Base-by-base conservation (phyloP, 768 basidiomycete species). In the Hysterangium stoloniferum region DNA sequence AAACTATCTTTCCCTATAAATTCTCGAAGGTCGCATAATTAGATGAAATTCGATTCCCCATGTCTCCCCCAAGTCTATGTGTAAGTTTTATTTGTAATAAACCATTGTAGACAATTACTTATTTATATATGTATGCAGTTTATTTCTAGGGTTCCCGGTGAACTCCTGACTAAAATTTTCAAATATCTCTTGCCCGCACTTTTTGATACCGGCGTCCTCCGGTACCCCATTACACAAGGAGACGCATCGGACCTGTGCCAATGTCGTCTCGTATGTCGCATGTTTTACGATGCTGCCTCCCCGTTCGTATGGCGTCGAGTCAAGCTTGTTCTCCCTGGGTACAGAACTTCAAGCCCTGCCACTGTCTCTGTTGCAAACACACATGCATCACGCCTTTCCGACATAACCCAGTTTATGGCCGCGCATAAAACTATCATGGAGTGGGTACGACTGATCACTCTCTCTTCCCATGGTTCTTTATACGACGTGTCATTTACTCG, bases 121-220 rank as follows among this genome's bases (percentile, higher is more conserved):
- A 35, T 35, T 35, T 41, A n/a, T n/a, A n/a, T n/a, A 47, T 31
- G 29, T 20, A 17, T 46, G 25, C 20, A 34, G 46, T 33, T 34
- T 34, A 48, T 48, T 24, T 36, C 22, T 34, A 9, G 31, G 12
- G 46, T 34, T 48, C 46, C 46, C 1, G 46, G 32, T 17, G 46
- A 48, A 48, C 46, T 48, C 32, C 17, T 48, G 19, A 24, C 24
- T 20, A 48, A 48, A 24, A 17, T 31, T 48, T 36, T 48, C 32
- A 20, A 48, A n/a, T 33, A 48, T n/a, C 46, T 35, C 13, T 22
- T 45, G 6, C 28, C 32, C 12, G 19, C 5, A 19, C 33, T 48
- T 35, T 27, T 8, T 36, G 46, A 48, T 22, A 35, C 32, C 25
- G 27, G 24, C 33, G 32, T 24, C 36, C 35, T 48, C 9, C 33